phyloP scores from a whole-genome alignment of 2,329 filamentous ascomycete genomes.

The Penicillium sp. region DNA sequence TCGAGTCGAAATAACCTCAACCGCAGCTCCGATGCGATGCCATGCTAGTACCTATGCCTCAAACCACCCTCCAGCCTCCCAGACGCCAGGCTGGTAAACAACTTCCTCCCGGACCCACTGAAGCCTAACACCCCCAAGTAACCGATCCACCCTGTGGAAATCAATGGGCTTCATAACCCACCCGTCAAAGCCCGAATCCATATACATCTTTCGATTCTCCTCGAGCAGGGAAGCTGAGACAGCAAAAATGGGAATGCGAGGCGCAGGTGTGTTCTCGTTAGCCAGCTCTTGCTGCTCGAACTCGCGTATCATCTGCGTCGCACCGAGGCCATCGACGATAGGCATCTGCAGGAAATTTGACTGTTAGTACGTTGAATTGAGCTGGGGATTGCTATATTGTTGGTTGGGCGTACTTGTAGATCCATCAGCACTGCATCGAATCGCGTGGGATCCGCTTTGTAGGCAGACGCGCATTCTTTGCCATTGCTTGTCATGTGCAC shows the following conservation, averaged over 20 bases:
- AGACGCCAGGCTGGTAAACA: constrained; percentile 68
- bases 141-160: constrained; percentile 67
- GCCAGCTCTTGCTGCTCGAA: constrained; percentile 56
- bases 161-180: constrained; percentile 89
- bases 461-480: constrained; percentile 74
- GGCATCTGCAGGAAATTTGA: constrained; percentile 65
- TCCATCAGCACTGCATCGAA: constrained; percentile 89
- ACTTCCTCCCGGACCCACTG: constrained; percentile 57
- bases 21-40: background rate
- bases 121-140: constrained; percentile 68
- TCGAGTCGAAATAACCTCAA: constrained; percentile 4
- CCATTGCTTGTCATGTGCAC: constrained; percentile 76
- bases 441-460: constrained; percentile 58
- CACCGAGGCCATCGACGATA: constrained; percentile 78
- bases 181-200: constrained; percentile 79
- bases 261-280: constrained; percentile 1
- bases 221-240: constrained; percentile 81
- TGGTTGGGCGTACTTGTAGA: constrained; percentile 66
- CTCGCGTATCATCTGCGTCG: constrained; percentile 78
- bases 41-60: constrained; percentile 17
- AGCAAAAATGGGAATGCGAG: constrained; percentile 73
- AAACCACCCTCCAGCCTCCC: constrained; percentile 90
- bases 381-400: background rate
- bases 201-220: constrained; percentile 63
- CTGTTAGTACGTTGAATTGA: background rate